A percentile compares a stretch with the other conserved stretches of the same genome.
These are phyloP conservation scores for Myotisia sp. DNA, from an alignment of 2,329 filamentous ascomycete species.

Conservation along the genomic window DNA sequence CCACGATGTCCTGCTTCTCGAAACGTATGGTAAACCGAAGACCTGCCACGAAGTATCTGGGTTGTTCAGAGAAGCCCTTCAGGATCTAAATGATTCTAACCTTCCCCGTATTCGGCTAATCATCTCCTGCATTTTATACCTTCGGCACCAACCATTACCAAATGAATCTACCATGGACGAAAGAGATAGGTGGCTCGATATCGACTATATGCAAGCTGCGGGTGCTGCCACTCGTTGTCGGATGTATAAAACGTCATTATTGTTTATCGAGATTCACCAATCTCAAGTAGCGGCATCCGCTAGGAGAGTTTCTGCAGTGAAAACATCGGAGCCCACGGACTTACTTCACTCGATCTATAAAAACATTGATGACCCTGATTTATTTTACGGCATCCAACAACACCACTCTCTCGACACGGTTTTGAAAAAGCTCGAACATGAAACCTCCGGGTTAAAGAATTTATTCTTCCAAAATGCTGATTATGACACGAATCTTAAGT, in stretches of 20 bases:
- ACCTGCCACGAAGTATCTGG: slow-evolving; percentile 51
- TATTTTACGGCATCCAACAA: slow-evolving; percentile 83
- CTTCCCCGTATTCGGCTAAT: slow-evolving; percentile 56
- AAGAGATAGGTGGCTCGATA: slow-evolving; percentile 68
- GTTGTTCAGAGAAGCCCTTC: slow-evolving; percentile 51
- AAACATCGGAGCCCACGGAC: slow-evolving; percentile 44
- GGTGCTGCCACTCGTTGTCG: slow-evolving; percentile 60
- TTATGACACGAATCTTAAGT: slow-evolving; percentile 69
- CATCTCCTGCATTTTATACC: slow-evolving; percentile 67
- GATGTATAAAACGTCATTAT: slow-evolving; percentile 73
- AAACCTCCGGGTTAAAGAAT: slow-evolving; percentile 73
- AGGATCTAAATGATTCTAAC: slow-evolving; percentile 25
- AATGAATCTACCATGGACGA: slow-evolving; percentile 67
- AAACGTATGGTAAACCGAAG: slow-evolving; percentile 47
- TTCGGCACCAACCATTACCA: slow-evolving; percentile 65
- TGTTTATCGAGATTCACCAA: slow-evolving; percentile 63
- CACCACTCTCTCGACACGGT: slow-evolving; percentile 62
- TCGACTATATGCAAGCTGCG: slow-evolving; percentile 59
- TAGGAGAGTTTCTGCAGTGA: slow-evolving; percentile 50
- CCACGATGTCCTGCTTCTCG: slow-evolving; percentile 61
- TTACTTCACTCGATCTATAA: slow-evolving; percentile 72
- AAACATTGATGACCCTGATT: slow-evolving; percentile 88
- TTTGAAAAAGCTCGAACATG: slow-evolving; percentile 71
- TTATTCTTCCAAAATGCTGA: slow-evolving; percentile 82
- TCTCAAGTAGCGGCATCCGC: slow-evolving; percentile 45